Evolutionary conservation across 2,329 filamentous ascomycete genomes (phyloP).

Genomic region (Cordyceps pruinosa): DNA sequence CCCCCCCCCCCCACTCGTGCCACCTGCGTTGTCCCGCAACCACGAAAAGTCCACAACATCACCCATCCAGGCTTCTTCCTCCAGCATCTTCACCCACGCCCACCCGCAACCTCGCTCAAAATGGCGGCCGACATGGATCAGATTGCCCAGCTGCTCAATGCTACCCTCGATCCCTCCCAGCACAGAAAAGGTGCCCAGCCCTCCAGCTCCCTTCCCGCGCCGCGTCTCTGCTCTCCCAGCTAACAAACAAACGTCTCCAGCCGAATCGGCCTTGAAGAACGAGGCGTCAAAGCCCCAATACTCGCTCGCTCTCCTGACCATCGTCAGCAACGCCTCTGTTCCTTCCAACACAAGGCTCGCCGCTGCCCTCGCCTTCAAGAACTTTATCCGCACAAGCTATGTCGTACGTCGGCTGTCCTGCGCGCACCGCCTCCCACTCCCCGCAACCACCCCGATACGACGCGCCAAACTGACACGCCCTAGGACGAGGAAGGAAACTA

Average conservation of each 20-base stretch:
- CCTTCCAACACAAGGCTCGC: conserved; percentile 76
- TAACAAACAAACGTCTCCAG: conserved; percentile 45
- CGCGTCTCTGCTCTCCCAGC: conserved; percentile 25
- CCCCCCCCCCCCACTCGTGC: background rate
- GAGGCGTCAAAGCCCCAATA: conserved; percentile 82
- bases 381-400: conserved; percentile 93
- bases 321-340: conserved; percentile 69
- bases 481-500: conserved; percentile 90
- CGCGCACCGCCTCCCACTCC: background rate
- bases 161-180: conserved; percentile 79
- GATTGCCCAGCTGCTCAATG: conserved; percentile 79
- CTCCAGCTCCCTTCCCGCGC: conserved; percentile 21
- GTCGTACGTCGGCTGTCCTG: conserved; percentile 46
- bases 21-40: conserved; percentile 12
- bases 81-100: conserved; percentile 15
- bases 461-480: conserved; percentile 15
- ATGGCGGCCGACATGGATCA: conserved; percentile 52
- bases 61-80: background rate
- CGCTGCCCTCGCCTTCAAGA: conserved; percentile 93
- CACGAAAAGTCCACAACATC: conserved; percentile 12
- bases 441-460: background rate
- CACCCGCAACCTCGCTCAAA: conserved; percentile 22
- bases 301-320: conserved; percentile 80
- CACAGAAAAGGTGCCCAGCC: conserved; percentile 73
- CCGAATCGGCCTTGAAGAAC: conserved; percentile 70